Evolutionary conservation across 345 rosid genomes (phyloP), one percentile per base, ranked within the genome.

Genomic region (Isatis tinctoria): DNA sequence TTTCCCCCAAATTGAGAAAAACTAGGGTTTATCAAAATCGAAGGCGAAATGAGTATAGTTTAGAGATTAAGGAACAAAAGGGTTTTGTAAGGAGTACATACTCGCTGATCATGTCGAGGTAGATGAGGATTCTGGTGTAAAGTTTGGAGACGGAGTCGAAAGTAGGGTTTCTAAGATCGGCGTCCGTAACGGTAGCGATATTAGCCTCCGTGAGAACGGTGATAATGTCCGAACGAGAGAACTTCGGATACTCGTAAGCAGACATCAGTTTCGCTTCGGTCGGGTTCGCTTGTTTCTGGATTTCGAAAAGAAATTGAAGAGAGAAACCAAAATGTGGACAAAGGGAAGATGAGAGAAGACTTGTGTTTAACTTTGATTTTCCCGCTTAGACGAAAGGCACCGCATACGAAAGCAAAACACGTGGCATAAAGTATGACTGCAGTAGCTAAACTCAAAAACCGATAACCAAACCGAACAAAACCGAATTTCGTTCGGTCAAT

Each of bases 31-130:
- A 4, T 10, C 8, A 28, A 41, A 33, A 24, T 75, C 16, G 70
- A 54, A 0, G n/a, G 57, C 27, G 7, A 41, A 69, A 56, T 6
- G 10, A 48, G 17, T 43, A 6, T 0, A 9, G 17, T 18, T 18
- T 0, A 10, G n/a, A 65, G 39, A 4, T 4, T 0, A 2, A 20
- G 59, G 39, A 45, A 12, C 0, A 6, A 43, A 59, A 52, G 74
- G 43, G 35, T 32, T 39, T 0, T 20, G 24, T 16, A 4, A 22
- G 26, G 58, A 37, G 47, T 18, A 3, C 75, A 6, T 67, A 89
- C 99, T 92, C 97, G 47, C 73, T 67, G 76, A 92, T 80, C 4
- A 79, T 71, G 81, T 87, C 90, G 72, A 95, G 88, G 65, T 86
- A 79, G 85, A 82, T 73, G 40, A 90, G 85, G 78, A 95, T 84